A percentile compares a stretch with the other conserved stretches of the same genome.
Conservation (phyloP, 129 eudicot species). For the Deinandra increscens region DNA sequence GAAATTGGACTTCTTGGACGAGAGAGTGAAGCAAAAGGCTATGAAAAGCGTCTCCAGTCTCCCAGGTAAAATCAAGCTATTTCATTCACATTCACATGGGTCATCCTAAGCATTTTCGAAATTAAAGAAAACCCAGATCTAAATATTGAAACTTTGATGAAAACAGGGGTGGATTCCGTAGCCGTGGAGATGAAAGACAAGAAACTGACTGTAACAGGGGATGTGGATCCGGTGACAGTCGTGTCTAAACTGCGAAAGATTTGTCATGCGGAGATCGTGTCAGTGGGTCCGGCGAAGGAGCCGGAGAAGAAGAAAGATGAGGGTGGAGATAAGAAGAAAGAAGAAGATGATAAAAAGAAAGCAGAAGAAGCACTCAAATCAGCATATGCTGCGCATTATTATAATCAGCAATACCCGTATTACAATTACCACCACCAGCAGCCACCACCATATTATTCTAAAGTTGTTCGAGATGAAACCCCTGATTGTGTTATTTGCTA, state of each 20-base stretch:
- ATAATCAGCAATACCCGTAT: slow-evolving; percentile 15
- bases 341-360: slow-evolving; percentile 14
- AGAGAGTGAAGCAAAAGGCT: slow-evolving; percentile 74
- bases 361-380: slow-evolving; percentile 32
- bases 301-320: slow-evolving; percentile 69
- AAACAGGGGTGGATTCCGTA: slow-evolving; percentile 70
- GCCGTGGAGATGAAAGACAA: slow-evolving; percentile 73
- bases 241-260: slow-evolving; percentile 67
- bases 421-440: slow-evolving; percentile 34
- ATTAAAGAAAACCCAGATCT: slow-evolving; percentile 30
- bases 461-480: slow-evolving; percentile 58
- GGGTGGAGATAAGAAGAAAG: slow-evolving; percentile 8
- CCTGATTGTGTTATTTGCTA: slow-evolving; percentile 72
- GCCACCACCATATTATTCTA: slow-evolving; percentile 27
- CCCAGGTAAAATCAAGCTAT: slow-evolving; percentile 33
- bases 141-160: slow-evolving; percentile 5
- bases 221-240: slow-evolving; percentile 64
- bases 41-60: slow-evolving; percentile 81
- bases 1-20: slow-evolving; percentile 69
- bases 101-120: too few relatives aligned
- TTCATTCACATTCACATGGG: background rate
- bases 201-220: slow-evolving; percentile 74
- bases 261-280: slow-evolving; percentile 59
- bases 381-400: slow-evolving; percentile 2
- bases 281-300: slow-evolving; percentile 89